phyloP scores from a whole-genome alignment of 805 yeast genomes.

The Barnettozyma botsteinii region DNA sequence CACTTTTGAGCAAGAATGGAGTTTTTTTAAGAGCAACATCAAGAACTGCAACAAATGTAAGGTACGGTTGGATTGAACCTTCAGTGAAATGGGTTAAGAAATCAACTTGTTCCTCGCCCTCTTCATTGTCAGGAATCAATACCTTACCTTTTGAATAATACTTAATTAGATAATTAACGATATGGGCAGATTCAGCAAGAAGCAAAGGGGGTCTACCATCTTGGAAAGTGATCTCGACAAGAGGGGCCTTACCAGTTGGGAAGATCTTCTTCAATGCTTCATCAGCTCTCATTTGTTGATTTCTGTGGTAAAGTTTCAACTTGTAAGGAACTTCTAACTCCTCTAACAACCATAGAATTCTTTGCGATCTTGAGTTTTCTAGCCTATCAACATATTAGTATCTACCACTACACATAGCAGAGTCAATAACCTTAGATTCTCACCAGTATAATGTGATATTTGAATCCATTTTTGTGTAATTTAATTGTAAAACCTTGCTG shows the following conservation, averaged over 20 bases:
- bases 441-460: constrained; percentile 21
- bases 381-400: constrained; percentile 10
- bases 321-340: constrained; percentile 51
- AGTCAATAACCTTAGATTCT: too few relatives aligned
- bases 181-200: constrained; percentile 57
- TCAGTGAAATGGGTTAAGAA: constrained; percentile 56
- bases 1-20: constrained; percentile 43
- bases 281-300: constrained; percentile 43
- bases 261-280: constrained; percentile 45
- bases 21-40: constrained; percentile 35
- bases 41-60: constrained; percentile 33
- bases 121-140: constrained; percentile 33
- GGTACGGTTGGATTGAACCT: constrained; percentile 50
- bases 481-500: too few relatives aligned
- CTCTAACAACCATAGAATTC: constrained; percentile 63
- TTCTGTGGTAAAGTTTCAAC: constrained; percentile 46
- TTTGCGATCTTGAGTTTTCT: constrained; percentile 47
- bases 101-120: constrained; percentile 39
- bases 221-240: constrained; percentile 41
- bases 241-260: constrained; percentile 61
- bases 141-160: constrained; percentile 41
- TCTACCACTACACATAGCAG: too few relatives aligned
- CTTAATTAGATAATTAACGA: constrained; percentile 44
- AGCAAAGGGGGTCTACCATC: constrained; percentile 25
- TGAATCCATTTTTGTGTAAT: constrained; percentile 3